Evolutionary conservation across 1,284 basidiomycete genomes (phyloP), one percentile per base, ranked within the genome.

Genomic region (Pseudozyma hubeiensis): DNA sequence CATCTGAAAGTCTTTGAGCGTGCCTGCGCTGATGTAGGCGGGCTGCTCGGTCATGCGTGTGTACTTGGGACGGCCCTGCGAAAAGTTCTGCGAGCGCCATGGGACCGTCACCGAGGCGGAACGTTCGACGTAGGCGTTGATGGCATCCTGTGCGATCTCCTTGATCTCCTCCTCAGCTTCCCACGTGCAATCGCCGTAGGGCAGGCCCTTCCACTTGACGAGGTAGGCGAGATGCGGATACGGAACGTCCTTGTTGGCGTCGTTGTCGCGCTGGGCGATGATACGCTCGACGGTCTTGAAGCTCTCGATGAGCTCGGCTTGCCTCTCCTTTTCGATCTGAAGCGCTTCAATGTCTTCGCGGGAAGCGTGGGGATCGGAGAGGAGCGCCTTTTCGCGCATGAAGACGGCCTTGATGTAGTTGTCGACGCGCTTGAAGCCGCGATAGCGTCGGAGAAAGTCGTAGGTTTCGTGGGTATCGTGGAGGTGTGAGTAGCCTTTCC

Each of bases 141-240:
- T 93, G 64, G 92, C 90, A 7, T 88, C 88, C 53, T 86, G 82
- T 0, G 87, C 88, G 37, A 81, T 85, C 13, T 70, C 64, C 51
- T 90, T 89, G 66, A 97, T 90, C 78, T 95, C 92, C 64, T 91
- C 90, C 53, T 86, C 85, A 29, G 81, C 84, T 58, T 99, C 97
- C 97, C 97, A 99, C 3, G 97, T 99, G 84, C 93, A 93, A 78
- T 97, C 92, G 64, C 93, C 91, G 86, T 99, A 99, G 81, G 93
- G 91, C 78, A 99, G 90, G 40, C 91, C 91, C 81, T 90, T 91
- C 97, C 97, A 99, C 86, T 99, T 99, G 90, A 92, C 93, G 85
- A 97, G 93, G 86, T 97, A 99, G 82, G 96, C 91, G 43, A 91
- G 89, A 61, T 87, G 85, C 4, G 84, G 79, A 57, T 85, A 85